phyloP scores from a whole-genome alignment of 1,284 basidiomycete genomes.

The Cryptococcus hybrid region DNA sequence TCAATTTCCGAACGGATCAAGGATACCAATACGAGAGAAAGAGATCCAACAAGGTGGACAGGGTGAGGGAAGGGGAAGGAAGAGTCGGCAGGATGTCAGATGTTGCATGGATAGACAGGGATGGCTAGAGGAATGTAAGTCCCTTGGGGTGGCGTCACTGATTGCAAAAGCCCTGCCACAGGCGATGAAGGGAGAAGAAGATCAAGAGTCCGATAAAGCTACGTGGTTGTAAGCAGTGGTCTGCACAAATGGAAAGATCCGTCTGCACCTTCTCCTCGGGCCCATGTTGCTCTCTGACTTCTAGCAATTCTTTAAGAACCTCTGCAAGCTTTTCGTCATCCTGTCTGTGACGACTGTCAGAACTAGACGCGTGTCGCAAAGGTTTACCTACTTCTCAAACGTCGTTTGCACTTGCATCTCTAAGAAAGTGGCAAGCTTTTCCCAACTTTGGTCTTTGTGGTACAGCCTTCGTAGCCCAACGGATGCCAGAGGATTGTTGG shows the following conservation, averaged over 20 bases:
- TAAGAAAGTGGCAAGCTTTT: conserved; percentile 59
- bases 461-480: conserved; percentile 75
- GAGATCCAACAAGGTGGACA: conserved; percentile 52
- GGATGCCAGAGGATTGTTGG: conserved; percentile 64
- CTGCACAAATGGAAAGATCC: conserved; percentile 1
- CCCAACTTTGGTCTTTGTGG: conserved; percentile 62
- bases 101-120: conserved; percentile 60
- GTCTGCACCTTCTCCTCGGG: conserved; percentile 58
- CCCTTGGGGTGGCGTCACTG: conserved; percentile 59
- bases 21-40: conserved; percentile 50
- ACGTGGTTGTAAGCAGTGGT: background rate
- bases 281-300: conserved; percentile 62
- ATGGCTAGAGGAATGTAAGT: conserved; percentile 39
- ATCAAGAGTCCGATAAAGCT: conserved; percentile 68
- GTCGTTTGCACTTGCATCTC: conserved; percentile 58
- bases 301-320: conserved; percentile 71
- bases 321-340: conserved; percentile 80
- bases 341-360: conserved; percentile 53
- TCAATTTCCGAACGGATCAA: conserved; percentile 58
- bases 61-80: conserved; percentile 48
- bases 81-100: conserved; percentile 55
- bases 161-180: conserved; percentile 63
- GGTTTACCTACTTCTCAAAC: conserved; percentile 57
- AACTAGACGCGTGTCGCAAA: background rate
- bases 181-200: conserved; percentile 74